Conservation (phyloP, 805 yeast genomes). For the Maudiozyma pseudohumilis region DNA sequence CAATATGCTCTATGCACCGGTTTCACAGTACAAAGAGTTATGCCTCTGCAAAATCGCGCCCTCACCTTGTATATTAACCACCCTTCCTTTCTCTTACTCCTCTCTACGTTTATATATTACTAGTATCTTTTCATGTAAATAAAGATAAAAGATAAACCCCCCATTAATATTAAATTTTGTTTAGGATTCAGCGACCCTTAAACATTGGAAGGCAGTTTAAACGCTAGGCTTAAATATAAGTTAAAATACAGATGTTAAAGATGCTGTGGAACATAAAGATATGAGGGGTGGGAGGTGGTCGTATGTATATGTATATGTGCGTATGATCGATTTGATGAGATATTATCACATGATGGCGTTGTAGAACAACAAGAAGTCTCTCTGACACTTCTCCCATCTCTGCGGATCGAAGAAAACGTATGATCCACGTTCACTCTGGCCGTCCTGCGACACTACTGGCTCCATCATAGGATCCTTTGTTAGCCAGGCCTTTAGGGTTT, state of each 20-base stretch:
- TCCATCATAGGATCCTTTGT: slow-evolving; percentile 88
- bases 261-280: no score
- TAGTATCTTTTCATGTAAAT: slow-evolving; percentile 3
- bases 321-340: background rate
- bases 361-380: slow-evolving; percentile 51
- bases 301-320: background rate
- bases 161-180: background rate
- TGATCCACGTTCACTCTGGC: slow-evolving; percentile 74
- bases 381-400: slow-evolving; percentile 88
- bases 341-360: slow-evolving; percentile 45
- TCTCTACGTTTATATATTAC: background rate
- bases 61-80: no score
- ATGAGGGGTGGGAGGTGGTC: no score
- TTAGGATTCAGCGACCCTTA: background rate
- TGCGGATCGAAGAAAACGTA: slow-evolving; percentile 93
- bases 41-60: no score
- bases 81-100: background rate
- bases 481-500: slow-evolving; percentile 90
- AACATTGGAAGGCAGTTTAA: no score
- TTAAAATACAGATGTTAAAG: background rate
- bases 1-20: no score
- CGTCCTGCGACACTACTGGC: slow-evolving; percentile 72
- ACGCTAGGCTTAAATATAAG: background rate
- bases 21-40: no score
- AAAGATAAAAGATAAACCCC: background rate